These are phyloP conservation scores for Dothistroma septosporum DNA, from an alignment of 2,329 filamentous ascomycete genomes.

Conservation along the genomic window DNA sequence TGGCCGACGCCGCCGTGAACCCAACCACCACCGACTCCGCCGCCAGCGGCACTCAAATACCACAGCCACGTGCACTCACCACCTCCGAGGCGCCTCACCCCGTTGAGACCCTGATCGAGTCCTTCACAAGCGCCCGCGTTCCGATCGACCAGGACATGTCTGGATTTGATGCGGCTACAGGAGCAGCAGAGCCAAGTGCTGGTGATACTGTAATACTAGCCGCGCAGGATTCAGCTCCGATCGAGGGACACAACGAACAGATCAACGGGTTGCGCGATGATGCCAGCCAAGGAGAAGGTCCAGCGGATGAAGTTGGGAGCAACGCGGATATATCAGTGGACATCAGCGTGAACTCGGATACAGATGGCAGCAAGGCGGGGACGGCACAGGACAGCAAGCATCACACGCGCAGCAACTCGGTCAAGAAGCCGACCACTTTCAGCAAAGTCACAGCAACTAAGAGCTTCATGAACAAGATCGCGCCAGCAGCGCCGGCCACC, in stretches of 20 bases:
- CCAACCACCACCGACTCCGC: conserved; percentile 53
- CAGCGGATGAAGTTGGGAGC: conserved; percentile 52
- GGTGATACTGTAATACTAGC: conserved; percentile 26
- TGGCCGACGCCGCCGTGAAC: conserved; percentile 61
- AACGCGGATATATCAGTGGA: conserved; percentile 63
- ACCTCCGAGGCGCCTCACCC: conserved; percentile 33
- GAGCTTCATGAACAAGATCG: conserved; percentile 73
- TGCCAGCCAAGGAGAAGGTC: conserved; percentile 37
- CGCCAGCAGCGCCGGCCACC: conserved; percentile 47
- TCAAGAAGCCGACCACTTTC: conserved; percentile 74
- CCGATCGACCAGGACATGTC: conserved; percentile 5
- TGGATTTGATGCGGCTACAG: conserved; percentile 16
- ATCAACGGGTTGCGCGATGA: conserved; percentile 31
- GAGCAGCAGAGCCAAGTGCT: conserved; percentile 33
- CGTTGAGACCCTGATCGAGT: conserved; percentile 17
- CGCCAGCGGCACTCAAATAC: conserved; percentile 41
- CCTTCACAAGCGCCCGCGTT: conserved; percentile 11
- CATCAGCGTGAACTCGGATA: conserved; percentile 71
- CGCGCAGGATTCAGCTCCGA: conserved; percentile 9
- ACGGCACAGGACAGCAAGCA: conserved; percentile 51
- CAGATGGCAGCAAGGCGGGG: conserved; percentile 62
- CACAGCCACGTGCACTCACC: conserved; percentile 24
- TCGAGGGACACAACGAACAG: conserved; percentile 12
- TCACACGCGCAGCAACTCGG: conserved; percentile 55
- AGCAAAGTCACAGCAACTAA: conserved; percentile 84